A percentile compares a stretch with the other conserved stretches of the same genome.
These are phyloP conservation scores for Cryphonectria naterciae DNA, from an alignment of 2,329 filamentous ascomycete species.

Conservation along the genomic window DNA sequence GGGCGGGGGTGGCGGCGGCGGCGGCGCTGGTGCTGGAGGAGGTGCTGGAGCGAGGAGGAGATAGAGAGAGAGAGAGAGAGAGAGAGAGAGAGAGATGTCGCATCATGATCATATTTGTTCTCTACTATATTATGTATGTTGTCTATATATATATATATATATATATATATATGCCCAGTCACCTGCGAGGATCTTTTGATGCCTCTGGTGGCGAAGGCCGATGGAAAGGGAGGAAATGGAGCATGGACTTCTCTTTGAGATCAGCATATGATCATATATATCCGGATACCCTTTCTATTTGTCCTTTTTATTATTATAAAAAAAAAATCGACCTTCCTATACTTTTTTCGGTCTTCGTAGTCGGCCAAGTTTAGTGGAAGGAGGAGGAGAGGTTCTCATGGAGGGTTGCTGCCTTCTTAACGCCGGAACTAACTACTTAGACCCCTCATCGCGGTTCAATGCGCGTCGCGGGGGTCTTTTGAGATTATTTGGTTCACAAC, in stretches of 20 bases:
- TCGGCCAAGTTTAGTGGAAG: neutral
- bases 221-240: no score
- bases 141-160: neutral
- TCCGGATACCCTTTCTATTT: no score
- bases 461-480: constrained; percentile 1
- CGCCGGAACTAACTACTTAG: neutral
- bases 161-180: neutral
- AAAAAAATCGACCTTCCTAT: no score
- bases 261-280: no score
- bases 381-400: no score
- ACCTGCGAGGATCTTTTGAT: no score
- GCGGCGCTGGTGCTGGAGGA: constrained; percentile 46
- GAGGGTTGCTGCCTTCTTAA: neutral
- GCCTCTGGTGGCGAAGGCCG: no score
- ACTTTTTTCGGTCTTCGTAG: neutral
- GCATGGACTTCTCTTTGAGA: no score
- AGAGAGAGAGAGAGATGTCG: neutral
- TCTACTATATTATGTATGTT: no score
- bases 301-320: no score
- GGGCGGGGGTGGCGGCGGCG: constrained; percentile 55
- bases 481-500: constrained; percentile 5
- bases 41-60: constrained; percentile 33
- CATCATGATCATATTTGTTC: neutral
- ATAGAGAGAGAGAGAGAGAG: neutral
- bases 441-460: constrained; percentile 11